A percentile compares a stretch with the other conserved stretches of the same genome.
phyloP scores from a whole-genome alignment of 2,329 filamentous ascomycete genomes.

The Ambrosiella beaveri region DNA sequence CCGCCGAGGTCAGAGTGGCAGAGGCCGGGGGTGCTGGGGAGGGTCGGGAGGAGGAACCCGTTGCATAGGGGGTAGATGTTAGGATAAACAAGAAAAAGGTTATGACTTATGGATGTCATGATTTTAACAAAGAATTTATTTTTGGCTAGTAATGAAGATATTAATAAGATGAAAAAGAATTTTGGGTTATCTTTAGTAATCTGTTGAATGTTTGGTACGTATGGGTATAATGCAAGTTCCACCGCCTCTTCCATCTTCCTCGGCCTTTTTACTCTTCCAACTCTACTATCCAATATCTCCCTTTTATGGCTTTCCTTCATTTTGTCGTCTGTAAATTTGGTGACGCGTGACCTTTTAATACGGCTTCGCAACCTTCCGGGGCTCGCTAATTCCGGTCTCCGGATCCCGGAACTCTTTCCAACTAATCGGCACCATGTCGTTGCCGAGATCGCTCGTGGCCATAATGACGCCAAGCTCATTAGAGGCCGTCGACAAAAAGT shows the following conservation, averaged over 20 bases:
- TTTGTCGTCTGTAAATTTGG: not conserved
- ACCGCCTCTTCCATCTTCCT: not conserved
- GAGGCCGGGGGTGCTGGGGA: not conserved
- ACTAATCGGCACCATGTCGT: constrained; percentile 80
- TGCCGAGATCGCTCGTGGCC: constrained; percentile 73
- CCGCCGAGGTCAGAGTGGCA: not conserved
- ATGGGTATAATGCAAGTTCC: not conserved
- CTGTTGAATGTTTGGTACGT: not conserved
- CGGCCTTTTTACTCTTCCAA: not conserved
- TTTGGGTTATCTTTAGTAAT: no score
- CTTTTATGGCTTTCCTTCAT: not conserved
- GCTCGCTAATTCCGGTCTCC: constrained; percentile 57
- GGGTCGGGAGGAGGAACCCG: not conserved
- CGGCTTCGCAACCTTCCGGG: constrained; percentile 85
- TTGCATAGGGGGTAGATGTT: not conserved
- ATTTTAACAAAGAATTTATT: not conserved
- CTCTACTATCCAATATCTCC: not conserved
- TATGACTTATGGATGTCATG: no score
- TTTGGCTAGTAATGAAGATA: not conserved
- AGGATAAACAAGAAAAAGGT: no score
- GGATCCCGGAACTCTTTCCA: constrained; percentile 92
- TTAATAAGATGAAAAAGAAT: no score
- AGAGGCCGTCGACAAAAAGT: constrained; percentile 80
- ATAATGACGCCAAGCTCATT: constrained; percentile 91
- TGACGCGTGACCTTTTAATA: constrained; percentile 30